Base-by-base conservation (phyloP, 225 moss, liverwort and hornwort genomes). In the Physcomitrellopsis africana region DNA sequence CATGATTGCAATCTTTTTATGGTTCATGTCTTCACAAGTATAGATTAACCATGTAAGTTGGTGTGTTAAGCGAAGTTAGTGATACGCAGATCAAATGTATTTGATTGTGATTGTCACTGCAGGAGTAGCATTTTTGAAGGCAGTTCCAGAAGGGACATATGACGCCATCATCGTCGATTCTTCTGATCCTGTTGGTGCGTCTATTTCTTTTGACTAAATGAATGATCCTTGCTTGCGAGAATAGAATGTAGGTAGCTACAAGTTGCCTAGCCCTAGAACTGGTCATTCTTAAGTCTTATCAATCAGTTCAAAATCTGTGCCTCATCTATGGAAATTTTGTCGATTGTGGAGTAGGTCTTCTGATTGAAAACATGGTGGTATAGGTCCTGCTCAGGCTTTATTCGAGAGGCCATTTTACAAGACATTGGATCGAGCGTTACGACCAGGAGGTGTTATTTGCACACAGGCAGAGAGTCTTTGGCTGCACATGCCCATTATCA, bases 141-240 rank as follows among this genome's bases (percentile, higher is more conserved):
- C 81, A 47, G 89, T 93, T 68, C 77, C 81, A 69, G 86, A 86
- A 59, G 86, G 90, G 51, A 89, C 92, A 11, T 99, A 99, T 69
- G 99, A 99, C 81, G 91, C 85, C 49, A 95, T 99, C 68, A 93
- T 99, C 44, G 99, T 99, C 10, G 99, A 99, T 81, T 99, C 99
- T 41, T 99, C 99, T 47, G 99, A 99, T 91, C 99, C 99, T 68
- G 86, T 99, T 55, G 97, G 97, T 99, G 80, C 62, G 82, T 67
- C 26, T 57, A 45, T 54, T 17, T 72, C 74, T 81, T 47, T 61
- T 27, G 26, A 48, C 75, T 23, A 23, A 0, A 18, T 12, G 49
- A 37, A 48, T 27, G 43, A 8, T 43, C 11, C 63, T 55, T 73
- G 51, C 24, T 49, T 62, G 60, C 41, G 32, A 12, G 1, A 10